These are phyloP conservation scores for Kwoniella dendrophila DNA, from an alignment of 768 basidiomycete genomes.

Conservation along the genomic window DNA sequence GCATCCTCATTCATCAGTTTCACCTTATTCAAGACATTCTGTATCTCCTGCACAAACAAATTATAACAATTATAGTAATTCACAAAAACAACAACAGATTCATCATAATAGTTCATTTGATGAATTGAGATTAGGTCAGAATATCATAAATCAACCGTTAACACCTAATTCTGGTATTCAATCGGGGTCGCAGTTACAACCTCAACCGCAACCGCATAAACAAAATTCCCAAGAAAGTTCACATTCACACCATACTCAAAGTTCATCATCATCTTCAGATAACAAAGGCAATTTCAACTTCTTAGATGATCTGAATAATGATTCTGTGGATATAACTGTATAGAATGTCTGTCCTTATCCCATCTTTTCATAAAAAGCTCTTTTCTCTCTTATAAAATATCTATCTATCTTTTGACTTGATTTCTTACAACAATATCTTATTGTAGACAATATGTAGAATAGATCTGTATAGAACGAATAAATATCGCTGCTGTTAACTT, in stretches of 20 bases:
- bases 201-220: background rate
- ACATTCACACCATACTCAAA: background rate
- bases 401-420: too few species aligned
- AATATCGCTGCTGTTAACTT: too few species aligned
- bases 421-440: too few species aligned
- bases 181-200: too few species aligned
- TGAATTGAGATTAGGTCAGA: too few species aligned
- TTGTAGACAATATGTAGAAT: too few species aligned
- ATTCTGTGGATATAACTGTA: constrained; percentile 6
- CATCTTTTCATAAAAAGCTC: too few species aligned
- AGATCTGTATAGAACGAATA: too few species aligned
- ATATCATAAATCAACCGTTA: too few species aligned
- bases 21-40: constrained; percentile 23
- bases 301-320: constrained; percentile 5
- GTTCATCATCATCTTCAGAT: background rate
- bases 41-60: background rate
- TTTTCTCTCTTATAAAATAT: too few species aligned
- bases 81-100: background rate
- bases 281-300: constrained; percentile 6
- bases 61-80: background rate
- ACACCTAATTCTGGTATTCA: too few species aligned
- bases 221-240: background rate
- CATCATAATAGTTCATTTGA: background rate
- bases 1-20: constrained; percentile 7
- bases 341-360: too few species aligned